phyloP scores from a whole-genome alignment of 495 filamentous ascomycete genomes.

The Penicillium waksmanii region DNA sequence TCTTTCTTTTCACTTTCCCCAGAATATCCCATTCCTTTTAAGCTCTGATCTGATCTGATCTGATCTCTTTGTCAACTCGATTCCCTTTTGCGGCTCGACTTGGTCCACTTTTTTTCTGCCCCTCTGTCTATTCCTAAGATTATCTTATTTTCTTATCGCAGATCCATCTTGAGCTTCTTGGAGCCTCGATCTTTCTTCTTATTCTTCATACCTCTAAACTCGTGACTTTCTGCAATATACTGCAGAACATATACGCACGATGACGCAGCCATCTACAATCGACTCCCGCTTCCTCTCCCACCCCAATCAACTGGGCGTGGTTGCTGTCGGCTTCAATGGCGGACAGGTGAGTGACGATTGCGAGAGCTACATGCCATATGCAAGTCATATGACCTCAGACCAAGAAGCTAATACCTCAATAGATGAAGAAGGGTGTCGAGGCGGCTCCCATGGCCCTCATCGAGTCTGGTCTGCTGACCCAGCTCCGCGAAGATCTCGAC shows the following conservation, averaged over 20 bases:
- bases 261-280: constrained; percentile 74
- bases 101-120: constrained; percentile 22
- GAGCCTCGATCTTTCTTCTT: constrained; percentile 12
- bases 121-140: too few relatives aligned
- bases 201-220: not conserved
- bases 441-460: constrained; percentile 91
- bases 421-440: constrained; percentile 93
- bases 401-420: constrained; percentile 14
- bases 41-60: not conserved
- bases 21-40: not conserved
- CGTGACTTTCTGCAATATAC: not conserved
- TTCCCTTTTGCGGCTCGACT: constrained; percentile 4
- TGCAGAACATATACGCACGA: constrained; percentile 30
- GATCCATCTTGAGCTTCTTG: constrained; percentile 16
- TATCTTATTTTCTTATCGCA: constrained; percentile 36
- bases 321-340: constrained; percentile 96
- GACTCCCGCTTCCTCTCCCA: constrained; percentile 79
- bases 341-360: constrained; percentile 71
- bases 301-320: constrained; percentile 80
- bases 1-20: constrained; percentile 10
- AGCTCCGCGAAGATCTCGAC: constrained; percentile 81
- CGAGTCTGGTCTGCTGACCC: constrained; percentile 80
- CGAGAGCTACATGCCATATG: not conserved
- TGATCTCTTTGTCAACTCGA: constrained; percentile 6
- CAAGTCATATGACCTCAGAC: too few relatives aligned